Evolutionary conservation across 139 green algal species (phyloP), one percentile per base, ranked within the genome.

Genomic region (Zygnema circumcarinatum): DNA sequence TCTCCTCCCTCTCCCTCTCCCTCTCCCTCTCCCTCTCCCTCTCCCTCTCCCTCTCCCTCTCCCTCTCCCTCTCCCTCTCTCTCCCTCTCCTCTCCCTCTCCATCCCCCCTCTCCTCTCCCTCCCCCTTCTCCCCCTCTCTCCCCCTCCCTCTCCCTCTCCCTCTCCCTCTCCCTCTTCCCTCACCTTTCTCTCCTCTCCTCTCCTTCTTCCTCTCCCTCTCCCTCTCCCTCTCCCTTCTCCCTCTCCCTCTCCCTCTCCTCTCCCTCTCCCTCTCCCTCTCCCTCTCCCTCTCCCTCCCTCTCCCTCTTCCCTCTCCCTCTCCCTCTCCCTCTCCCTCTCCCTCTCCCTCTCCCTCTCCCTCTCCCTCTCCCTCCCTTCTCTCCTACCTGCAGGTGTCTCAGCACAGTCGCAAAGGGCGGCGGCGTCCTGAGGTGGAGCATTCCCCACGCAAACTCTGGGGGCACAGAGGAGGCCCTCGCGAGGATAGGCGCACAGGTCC

Each of bases 401-500:
- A 92, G n/a, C 3, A 95, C 90, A 31, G 56, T n/a, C 53, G 1
- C 36, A 40, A 75, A 47, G 1, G 1, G 87, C 25, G 93, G 93
- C 38, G 93, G 93, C 21, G 89, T 93, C 1, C 81, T 69, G 2
- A 95, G 32, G 0, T 91, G 41, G 40, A 96, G 68, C 75, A 83
- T 79, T 22, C 67, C 47, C 75, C 87, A 88, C 1, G 90, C 79
- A 38, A 82, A 76, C 1, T 87, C 1, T 1, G 93, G 89, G 39
- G 81, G 90, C n/a, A 83, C 22, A n/a, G 62, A 36, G 0, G 72
- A 35, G 1, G 41, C 76, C 0, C 86, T 47, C 20, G 67, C 75
- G 35, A 95, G 29, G 32, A 94, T 36, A 1, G 92, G 93, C 74
- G 87, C 41, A 41, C 88, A 82, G 2, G 88, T 90, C 93, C 93